A percentile compares a stretch with the other conserved stretches of the same genome.
phyloP scores from a whole-genome alignment of 2,329 filamentous ascomycete species.

The Graphilbum fragrans region DNA sequence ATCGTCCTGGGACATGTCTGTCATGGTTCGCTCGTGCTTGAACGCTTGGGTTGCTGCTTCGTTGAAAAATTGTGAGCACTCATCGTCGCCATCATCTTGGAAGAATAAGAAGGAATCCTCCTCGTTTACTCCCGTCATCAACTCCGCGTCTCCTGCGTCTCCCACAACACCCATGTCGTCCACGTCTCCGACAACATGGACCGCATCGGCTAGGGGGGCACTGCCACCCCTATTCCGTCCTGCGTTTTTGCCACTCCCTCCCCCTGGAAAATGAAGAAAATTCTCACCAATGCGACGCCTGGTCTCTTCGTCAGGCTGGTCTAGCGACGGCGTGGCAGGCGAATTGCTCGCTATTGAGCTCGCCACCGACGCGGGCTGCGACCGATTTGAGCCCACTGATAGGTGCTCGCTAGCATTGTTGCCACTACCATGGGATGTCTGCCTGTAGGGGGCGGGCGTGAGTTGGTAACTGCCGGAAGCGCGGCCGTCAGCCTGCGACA shows the following conservation, averaged over 20 bases:
- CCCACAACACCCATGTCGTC: neutral
- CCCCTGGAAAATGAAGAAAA: constrained; percentile 4
- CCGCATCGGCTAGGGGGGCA: neutral
- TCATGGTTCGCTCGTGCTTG: constrained; percentile 77
- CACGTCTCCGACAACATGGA: too few relatives aligned
- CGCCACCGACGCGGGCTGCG: constrained; percentile 43
- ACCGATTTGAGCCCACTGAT: constrained; percentile 25
- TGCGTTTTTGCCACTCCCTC: neutral
- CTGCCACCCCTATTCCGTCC: neutral
- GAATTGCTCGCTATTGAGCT: constrained; percentile 47
- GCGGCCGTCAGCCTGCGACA: constrained; percentile 28
- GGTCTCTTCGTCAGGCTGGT: constrained; percentile 29
- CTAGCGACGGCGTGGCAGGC: constrained; percentile 43
- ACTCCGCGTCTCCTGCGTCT: neutral
- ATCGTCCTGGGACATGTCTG: constrained; percentile 74
- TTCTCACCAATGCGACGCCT: constrained; percentile 44
- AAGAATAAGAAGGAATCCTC: constrained; percentile 4
- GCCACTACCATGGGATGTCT: constrained; percentile 10
- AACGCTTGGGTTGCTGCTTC: constrained; percentile 37
- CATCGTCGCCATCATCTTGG: constrained; percentile 26
- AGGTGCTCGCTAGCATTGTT: constrained; percentile 20
- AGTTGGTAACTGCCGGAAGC: too few relatives aligned
- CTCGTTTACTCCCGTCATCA: neutral
- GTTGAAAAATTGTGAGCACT: constrained; percentile 54
- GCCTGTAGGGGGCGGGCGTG: too few relatives aligned